These are phyloP conservation scores for Stagonosporopsis tanaceti DNA, from an alignment of 2,329 filamentous ascomycete genomes.

Conservation along the genomic window DNA sequence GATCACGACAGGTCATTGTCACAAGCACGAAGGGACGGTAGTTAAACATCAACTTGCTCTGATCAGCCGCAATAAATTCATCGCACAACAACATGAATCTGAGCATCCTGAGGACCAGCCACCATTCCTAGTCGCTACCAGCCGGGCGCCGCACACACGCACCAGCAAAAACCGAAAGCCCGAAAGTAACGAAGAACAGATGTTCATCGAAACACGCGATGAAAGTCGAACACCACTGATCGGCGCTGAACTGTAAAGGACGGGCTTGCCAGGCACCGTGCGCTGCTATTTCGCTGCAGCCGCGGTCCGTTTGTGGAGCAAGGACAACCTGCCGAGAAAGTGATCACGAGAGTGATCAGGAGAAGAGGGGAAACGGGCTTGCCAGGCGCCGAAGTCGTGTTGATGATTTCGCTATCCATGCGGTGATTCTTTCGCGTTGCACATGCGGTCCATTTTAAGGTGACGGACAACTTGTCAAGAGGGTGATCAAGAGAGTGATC, in stretches of 20 bases:
- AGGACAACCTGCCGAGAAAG: neutral
- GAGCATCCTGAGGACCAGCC: neutral
- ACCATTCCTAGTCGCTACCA: neutral
- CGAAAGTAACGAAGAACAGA: neutral
- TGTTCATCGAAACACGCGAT: no score
- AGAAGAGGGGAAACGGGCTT: neutral
- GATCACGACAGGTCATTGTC: neutral
- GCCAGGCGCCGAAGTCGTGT: neutral
- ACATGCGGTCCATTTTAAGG: neutral
- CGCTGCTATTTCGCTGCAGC: conserved; percentile 2
- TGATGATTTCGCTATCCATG: neutral
- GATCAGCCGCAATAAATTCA: neutral
- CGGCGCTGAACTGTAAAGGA: neutral
- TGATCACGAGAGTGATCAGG: neutral
- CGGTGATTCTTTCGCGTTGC: conserved; percentile 1
- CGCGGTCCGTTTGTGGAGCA: neutral
- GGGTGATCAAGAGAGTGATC: neutral
- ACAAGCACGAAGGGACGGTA: neutral
- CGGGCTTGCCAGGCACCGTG: neutral
- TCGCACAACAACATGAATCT: neutral
- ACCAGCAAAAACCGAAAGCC: neutral
- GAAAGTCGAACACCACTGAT: neutral
- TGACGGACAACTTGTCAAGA: neutral
- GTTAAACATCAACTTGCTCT: neutral
- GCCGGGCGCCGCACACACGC: neutral